A percentile compares a stretch with the other conserved stretches of the same genome.
Conservation (phyloP, 225 moss, liverwort and hornwort genomes). For the Climacium dendroides region DNA sequence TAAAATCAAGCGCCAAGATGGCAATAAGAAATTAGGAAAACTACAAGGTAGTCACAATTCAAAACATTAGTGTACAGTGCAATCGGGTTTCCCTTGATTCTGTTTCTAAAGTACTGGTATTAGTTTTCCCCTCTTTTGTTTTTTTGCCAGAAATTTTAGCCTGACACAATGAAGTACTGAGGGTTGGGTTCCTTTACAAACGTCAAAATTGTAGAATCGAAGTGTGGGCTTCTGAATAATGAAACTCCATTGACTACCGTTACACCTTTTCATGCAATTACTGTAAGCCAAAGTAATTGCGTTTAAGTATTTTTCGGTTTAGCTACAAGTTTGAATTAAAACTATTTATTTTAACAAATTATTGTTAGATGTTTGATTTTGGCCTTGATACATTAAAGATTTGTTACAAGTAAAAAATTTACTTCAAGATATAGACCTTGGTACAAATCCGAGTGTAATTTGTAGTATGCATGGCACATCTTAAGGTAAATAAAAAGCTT, state of each 20-base stretch:
- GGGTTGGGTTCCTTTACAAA: not conserved
- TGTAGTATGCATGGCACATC: not conserved
- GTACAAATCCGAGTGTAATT: not conserved
- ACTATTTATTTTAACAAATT: not conserved
- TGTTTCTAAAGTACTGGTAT: not conserved
- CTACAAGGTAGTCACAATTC: not conserved
- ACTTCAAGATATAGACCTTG: not conserved
- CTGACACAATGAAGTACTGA: too few species aligned
- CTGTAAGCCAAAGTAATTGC: not conserved
- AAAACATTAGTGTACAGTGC: not conserved
- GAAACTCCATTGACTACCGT: not conserved
- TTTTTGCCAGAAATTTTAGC: not conserved
- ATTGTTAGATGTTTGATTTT: too few species aligned
- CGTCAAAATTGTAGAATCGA: not conserved
- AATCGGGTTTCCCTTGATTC: not conserved
- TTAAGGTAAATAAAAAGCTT: not conserved
- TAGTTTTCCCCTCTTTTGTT: not conserved
- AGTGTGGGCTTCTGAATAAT: not conserved
- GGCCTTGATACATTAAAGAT: not conserved
- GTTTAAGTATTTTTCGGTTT: not conserved
- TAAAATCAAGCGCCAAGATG: not conserved
- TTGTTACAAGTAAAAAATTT: not conserved
- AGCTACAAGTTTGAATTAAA: not conserved
- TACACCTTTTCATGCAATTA: not conserved
- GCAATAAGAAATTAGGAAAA: not conserved